A percentile compares a stretch with the other conserved stretches of the same genome.
Evolutionary conservation across 768 basidiomycete species (phyloP).

Genomic region (Lentinula edodes): DNA sequence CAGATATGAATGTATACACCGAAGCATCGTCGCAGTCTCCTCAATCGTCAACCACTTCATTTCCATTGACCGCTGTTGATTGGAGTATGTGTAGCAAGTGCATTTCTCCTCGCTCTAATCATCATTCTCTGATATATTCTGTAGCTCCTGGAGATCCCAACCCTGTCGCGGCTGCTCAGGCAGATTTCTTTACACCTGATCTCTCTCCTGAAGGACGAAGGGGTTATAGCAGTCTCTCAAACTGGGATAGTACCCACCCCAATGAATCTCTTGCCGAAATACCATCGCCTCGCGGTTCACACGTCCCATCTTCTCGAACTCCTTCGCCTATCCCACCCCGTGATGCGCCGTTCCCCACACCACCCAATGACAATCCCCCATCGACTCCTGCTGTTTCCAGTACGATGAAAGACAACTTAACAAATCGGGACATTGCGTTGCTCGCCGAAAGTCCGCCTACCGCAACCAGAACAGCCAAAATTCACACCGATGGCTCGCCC

Average conservation of each 20-base stretch:
- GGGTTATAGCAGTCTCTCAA: not conserved
- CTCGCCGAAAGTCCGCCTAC: not conserved
- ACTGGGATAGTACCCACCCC: not conserved
- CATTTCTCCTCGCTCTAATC: not conserved
- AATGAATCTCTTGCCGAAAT: not conserved
- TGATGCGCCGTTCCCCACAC: not conserved
- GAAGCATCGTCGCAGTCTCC: not conserved
- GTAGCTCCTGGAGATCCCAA: not conserved
- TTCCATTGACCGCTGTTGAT: not conserved
- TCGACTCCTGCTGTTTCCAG: not conserved
- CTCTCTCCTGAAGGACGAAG: not conserved
- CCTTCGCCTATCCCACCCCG: not conserved
- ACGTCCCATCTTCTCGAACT: conserved; percentile 3
- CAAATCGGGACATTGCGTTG: too few relatives aligned
- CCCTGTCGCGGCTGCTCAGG: not conserved
- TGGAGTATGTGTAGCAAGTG: not conserved
- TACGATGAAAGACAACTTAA: not conserved
- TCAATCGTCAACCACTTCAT: not conserved
- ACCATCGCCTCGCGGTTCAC: not conserved
- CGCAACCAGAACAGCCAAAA: not conserved
- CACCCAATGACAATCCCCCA: not conserved
- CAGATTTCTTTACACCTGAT: not conserved
- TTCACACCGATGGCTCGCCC: not conserved
- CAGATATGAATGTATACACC: not conserved
- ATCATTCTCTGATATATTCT: not conserved